Evolutionary conservation across 2,329 filamentous ascomycete species (phyloP), one percentile per base, ranked within the genome.

Genomic region (Pleomassaria siparia): DNA sequence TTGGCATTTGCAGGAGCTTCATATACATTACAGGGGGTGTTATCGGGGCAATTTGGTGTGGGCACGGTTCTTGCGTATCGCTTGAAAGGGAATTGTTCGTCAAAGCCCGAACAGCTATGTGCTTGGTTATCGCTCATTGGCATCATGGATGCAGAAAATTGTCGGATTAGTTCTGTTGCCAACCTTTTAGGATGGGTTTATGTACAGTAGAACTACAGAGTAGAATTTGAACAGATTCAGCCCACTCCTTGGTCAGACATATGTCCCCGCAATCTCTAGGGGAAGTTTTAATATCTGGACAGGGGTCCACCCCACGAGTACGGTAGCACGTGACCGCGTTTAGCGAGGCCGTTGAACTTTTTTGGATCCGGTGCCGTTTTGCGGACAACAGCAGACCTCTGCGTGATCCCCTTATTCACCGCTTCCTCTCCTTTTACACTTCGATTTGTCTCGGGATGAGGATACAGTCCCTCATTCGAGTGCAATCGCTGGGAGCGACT

Each of bases 1-100:
- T 53, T 46, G 62, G 65, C 65, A 68, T 70, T 68, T 67, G 55
- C 62, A 54, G 65, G 65, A 59, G 52, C 49, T 60, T 62, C 53
- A 62, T 61, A 59, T 57, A 52, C 59, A 62, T 60, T 55, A 50
- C 42, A n/a, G 53, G 50, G 42, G 57, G 62, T 62, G 59, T 59
- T 62, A 46, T 54, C 56, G 53, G 47, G 55, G 49, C 51, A 30
- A 43, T 40, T 46, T 46, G 30, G 18, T 35, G 21, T 44, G 13
- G 12, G 32, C 26, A 28, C 30, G n/a, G 18, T 44, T 39, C 25
- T 45, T 40, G 35, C 20, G 33, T 20, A 36, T 37, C 18, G 20
- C n/a, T 24, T 37, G 20, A 13, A 37, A 37, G 35, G 20, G 13
- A 35, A 24, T 10, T 37, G 35, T 12, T 37, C 35, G 35, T 22